A percentile compares a stretch with the other conserved stretches of the same genome.
These are phyloP conservation scores for Tylopilus sp. DNA, from an alignment of 768 basidiomycete species.

Conservation along the genomic window DNA sequence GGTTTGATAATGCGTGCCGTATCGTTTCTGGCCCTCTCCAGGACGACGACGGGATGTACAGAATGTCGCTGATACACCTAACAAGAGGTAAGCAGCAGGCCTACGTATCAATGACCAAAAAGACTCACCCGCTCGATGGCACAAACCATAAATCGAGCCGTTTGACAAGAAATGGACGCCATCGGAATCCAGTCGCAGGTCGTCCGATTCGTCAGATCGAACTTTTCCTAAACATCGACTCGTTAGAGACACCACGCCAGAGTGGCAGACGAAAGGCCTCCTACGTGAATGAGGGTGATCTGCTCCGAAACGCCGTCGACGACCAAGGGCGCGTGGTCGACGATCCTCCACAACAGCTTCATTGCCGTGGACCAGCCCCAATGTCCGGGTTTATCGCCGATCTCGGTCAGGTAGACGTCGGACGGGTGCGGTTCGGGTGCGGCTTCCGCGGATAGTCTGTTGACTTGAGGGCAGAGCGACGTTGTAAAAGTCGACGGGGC, in stretches of 20 bases:
- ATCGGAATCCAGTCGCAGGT: no score
- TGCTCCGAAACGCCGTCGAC: conserved; percentile 39
- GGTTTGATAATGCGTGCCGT: conserved; percentile 57
- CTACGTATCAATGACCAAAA: no score
- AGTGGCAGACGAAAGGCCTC: no score
- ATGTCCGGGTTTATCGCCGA: conserved; percentile 44
- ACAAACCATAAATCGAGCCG: conserved; percentile 72
- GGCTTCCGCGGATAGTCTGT: conserved; percentile 44
- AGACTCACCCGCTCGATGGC: conserved; percentile 57
- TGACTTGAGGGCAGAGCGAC: conserved; percentile 49
- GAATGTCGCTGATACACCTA: conserved; percentile 61
- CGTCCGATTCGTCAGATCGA: no score
- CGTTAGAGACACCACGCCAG: conserved; percentile 2
- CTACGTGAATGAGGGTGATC: conserved; percentile 65
- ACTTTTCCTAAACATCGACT: conserved; percentile 50
- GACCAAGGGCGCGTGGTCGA: no score
- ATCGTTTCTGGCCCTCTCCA: conserved; percentile 49
- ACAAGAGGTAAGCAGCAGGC: neutral
- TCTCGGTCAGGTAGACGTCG: conserved; percentile 47
- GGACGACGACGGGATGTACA: conserved; percentile 67
- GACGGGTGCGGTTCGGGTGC: conserved; percentile 46
- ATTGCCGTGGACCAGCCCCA: conserved; percentile 73
- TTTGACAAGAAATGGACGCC: no score
- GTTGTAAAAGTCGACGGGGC: conserved; percentile 59
- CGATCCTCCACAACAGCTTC: no score